phyloP scores from a whole-genome alignment of 192 early-diverging fungal genomes.

The Lobulomyces angularis region DNA sequence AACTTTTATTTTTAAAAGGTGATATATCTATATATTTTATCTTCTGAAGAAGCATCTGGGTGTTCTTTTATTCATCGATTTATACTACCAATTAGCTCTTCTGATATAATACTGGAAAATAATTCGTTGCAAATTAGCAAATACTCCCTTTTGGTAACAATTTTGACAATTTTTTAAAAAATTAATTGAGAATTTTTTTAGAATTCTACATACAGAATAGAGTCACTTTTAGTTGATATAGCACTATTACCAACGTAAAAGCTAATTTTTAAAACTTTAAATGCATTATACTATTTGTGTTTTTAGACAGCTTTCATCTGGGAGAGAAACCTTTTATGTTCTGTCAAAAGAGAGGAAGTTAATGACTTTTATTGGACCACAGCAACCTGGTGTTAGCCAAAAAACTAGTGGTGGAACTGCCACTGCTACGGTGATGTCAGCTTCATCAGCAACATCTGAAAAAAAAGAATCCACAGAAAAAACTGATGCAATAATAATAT shows the following conservation, averaged over 20 bases:
- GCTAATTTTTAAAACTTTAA: conserved; percentile 6
- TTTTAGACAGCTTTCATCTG: conserved; percentile 24
- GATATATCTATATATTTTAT: conserved; percentile 7
- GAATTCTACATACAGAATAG: conserved; percentile 20
- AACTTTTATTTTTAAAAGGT: too few relatives aligned
- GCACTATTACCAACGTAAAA: conserved; percentile 18
- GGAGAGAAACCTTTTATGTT: conserved; percentile 23
- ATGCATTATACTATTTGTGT: neutral
- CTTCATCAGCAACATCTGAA: too few relatives aligned
- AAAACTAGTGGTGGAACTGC: neutral
- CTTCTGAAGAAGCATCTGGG: neutral
- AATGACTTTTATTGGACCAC: neutral
- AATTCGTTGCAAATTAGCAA: too few relatives aligned
- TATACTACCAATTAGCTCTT: conserved; percentile 16
- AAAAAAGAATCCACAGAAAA: too few relatives aligned
- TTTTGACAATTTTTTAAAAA: too few relatives aligned
- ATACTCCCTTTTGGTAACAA: too few relatives aligned
- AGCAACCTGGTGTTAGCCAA: neutral
- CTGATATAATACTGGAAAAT: too few relatives aligned
- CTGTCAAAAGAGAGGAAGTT: neutral
- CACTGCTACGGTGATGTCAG: conserved; percentile 5
- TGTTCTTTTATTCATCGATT: conserved; percentile 13
- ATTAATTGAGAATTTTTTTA: conserved; percentile 6
- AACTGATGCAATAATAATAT: too few relatives aligned
- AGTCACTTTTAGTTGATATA: conserved; percentile 22